Conservation (phyloP, 805 yeast genomes). For the Naumovozyma baii region DNA sequence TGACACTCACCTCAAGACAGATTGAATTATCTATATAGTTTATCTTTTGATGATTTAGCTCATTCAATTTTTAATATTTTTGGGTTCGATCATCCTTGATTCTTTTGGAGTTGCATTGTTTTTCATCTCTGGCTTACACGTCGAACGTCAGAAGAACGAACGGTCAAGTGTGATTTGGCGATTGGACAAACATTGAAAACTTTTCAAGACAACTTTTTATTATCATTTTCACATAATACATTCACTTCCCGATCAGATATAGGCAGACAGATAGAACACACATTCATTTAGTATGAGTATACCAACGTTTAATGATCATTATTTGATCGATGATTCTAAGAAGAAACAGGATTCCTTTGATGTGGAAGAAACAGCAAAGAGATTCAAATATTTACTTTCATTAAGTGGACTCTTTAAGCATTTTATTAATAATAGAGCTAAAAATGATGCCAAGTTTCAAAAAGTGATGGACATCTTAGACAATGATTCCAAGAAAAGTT, state of each 20-base stretch:
- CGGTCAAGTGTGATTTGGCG: not conserved
- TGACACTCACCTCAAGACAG: too few relatives aligned
- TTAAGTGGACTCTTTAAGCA: conserved; percentile 58
- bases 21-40: too few relatives aligned
- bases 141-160: not conserved
- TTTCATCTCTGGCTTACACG: too few relatives aligned
- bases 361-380: conserved; percentile 43
- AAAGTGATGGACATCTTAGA: conserved; percentile 39
- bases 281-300: conserved; percentile 1
- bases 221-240: too few relatives aligned
- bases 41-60: too few relatives aligned
- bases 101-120: too few relatives aligned
- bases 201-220: not conserved
- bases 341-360: not conserved
- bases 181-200: not conserved
- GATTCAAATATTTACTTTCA: conserved; percentile 59
- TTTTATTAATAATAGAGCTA: conserved; percentile 56
- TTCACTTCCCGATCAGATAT: too few relatives aligned
- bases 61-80: too few relatives aligned
- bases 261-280: not conserved
- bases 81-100: too few relatives aligned
- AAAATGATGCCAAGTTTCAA: conserved; percentile 46
- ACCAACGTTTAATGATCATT: conserved; percentile 1
- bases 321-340: not conserved
- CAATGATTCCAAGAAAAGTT: conserved; percentile 10